A percentile compares a stretch with the other conserved stretches of the same genome.
Evolutionary conservation across 805 yeast genomes (phyloP).

Genomic region (Metschnikowia anglica): DNA sequence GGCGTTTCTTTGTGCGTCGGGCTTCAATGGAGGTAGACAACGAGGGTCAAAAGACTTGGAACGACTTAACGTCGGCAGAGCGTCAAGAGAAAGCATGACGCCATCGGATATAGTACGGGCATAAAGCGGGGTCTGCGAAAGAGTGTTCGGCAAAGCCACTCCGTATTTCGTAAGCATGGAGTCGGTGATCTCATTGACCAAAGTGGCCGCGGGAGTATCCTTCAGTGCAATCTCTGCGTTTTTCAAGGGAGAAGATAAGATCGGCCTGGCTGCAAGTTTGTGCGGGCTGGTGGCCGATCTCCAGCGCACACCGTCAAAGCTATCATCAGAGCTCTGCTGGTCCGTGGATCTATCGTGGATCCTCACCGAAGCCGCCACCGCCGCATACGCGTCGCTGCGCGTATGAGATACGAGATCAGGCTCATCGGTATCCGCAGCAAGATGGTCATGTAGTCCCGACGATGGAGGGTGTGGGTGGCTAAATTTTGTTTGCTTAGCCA

Average conservation of each 20-base stretch:
- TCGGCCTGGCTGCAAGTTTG: constrained; percentile 12
- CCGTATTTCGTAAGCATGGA: constrained; percentile 46
- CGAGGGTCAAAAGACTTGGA: constrained; percentile 37
- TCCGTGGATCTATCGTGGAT: constrained; percentile 18
- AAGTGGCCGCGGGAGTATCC: constrained; percentile 18
- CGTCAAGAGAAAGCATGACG: constrained; percentile 16
- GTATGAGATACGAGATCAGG: constrained; percentile 1
- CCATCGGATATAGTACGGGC: constrained; percentile 37
- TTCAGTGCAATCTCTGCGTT: constrained; percentile 15
- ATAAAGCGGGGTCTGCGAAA: constrained; percentile 34
- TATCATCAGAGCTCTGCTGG: constrained; percentile 42
- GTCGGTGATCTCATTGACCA: constrained; percentile 34
- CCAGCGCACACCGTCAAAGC: constrained; percentile 43
- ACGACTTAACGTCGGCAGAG: constrained; percentile 37
- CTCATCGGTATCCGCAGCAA: not conserved
- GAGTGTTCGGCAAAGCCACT: constrained; percentile 30
- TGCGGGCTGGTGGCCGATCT: constrained; percentile 16
- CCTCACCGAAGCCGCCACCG: not conserved
- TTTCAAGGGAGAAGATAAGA: constrained; percentile 47
- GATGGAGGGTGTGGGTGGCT: not conserved
- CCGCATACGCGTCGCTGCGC: constrained; percentile 10
- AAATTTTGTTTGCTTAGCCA: too few relatives aligned
- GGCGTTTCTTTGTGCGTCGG: constrained; percentile 17
- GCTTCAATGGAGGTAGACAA: not conserved
- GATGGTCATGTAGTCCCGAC: not conserved